Evolutionary conservation across 352 stramenopile genomes (phyloP).

Genomic region (Phytopythium aichiense): DNA sequence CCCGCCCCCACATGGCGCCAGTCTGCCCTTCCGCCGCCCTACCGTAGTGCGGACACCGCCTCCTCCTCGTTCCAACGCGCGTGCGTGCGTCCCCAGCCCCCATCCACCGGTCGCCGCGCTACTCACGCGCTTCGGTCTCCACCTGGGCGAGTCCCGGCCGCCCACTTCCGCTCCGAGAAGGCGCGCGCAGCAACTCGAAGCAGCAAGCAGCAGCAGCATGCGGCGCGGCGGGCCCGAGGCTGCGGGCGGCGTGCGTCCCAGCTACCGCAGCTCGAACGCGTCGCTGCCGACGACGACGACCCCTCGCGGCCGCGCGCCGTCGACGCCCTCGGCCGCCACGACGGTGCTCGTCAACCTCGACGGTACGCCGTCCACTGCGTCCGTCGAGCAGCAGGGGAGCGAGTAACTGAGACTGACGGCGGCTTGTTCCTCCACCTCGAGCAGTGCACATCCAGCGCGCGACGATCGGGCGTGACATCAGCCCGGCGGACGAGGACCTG

Average conservation of each 20-base stretch:
- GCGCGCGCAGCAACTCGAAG: too few species aligned
- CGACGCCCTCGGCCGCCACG: constrained; percentile 11
- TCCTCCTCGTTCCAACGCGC: too few species aligned
- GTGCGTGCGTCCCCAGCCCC: background rate
- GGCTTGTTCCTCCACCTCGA: too few species aligned
- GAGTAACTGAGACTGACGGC: too few species aligned
- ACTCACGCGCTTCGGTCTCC: background rate
- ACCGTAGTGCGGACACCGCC: background rate
- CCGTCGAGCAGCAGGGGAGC: too few species aligned
- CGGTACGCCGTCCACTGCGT: constrained; percentile 14
- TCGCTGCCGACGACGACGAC: constrained; percentile 2
- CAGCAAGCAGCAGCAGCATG: background rate
- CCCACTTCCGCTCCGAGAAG: background rate
- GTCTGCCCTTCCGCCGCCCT: background rate
- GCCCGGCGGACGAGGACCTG: constrained; percentile 61
- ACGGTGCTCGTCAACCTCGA: constrained; percentile 75
- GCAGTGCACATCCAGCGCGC: constrained; percentile 61
- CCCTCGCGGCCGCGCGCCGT: background rate
- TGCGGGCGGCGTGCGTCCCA: constrained; percentile 12
- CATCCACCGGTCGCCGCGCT: background rate
- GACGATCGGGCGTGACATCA: constrained; percentile 74
- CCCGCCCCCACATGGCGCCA: background rate
- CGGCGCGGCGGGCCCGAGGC: constrained; percentile 1
- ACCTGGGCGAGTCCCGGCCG: background rate
- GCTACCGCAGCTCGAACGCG: constrained; percentile 19